Evolutionary conservation across 2,329 filamentous ascomycete genomes (phyloP).

Genomic region (Colletotrichum karsti): DNA sequence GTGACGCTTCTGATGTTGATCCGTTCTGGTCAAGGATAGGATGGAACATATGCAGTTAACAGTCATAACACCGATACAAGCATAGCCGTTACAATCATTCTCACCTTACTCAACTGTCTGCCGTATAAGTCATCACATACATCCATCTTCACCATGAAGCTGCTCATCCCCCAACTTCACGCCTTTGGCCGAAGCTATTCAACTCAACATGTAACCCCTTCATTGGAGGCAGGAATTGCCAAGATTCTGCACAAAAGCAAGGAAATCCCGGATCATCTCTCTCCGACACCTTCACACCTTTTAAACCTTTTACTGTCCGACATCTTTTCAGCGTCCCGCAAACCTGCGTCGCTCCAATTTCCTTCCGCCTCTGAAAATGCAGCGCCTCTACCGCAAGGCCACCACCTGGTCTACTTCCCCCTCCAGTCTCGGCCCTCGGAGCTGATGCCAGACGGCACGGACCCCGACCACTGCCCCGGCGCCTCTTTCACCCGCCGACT

Average conservation of each 20-base stretch:
- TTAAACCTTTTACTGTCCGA: slow-evolving; percentile 70
- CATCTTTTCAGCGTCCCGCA: slow-evolving; percentile 48
- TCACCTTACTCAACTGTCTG: not conserved
- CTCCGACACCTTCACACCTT: slow-evolving; percentile 70
- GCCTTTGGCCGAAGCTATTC: slow-evolving; percentile 4
- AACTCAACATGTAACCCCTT: not conserved
- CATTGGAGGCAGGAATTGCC: slow-evolving; percentile 1
- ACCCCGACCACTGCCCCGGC: slow-evolving; percentile 80
- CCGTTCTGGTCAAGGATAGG: not conserved
- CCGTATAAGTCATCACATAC: slow-evolving; percentile 18
- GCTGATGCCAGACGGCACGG: slow-evolving; percentile 85
- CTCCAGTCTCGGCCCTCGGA: slow-evolving; percentile 67
- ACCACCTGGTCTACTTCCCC: slow-evolving; percentile 91
- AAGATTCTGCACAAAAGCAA: slow-evolving; percentile 34
- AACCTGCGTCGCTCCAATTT: slow-evolving; percentile 31
- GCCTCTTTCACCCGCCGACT: slow-evolving; percentile 77
- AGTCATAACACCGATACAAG: not conserved
- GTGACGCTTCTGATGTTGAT: too few species aligned
- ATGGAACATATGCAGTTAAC: not conserved
- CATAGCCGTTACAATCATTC: not conserved
- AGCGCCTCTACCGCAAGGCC: slow-evolving; percentile 65
- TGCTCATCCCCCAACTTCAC: not conserved
- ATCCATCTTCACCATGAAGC: slow-evolving; percentile 1
- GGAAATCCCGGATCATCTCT: slow-evolving; percentile 53
- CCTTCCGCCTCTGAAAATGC: not conserved